Evolutionary conservation across 352 stramenopile genomes (phyloP), one percentile per base, ranked within the genome.

Genomic region (Phytopythium chamaehyphon): DNA sequence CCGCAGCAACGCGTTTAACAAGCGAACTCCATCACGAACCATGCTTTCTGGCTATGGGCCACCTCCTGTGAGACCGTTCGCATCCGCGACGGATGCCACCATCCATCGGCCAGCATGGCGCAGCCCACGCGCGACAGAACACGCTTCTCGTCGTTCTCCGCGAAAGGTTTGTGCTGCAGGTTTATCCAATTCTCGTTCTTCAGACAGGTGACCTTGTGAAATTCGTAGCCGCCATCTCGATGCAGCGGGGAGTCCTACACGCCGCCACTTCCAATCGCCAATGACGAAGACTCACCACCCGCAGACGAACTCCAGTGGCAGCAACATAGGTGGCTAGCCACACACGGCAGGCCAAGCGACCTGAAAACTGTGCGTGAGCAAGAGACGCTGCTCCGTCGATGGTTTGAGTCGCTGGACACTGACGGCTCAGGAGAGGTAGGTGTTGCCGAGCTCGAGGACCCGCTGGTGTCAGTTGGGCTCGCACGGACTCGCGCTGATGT

Each of bases 361-460:
- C 50, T 93, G n/a, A 88, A 90, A 47, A 64, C 79, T 15, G 67
- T 61, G 7, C 79, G 82, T 2, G 71, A 85, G 43, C 85, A 90
- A 43, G 69, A 88, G 51, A 66, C 66, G 26, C 63, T 93, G 14
- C 72, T 94, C 61, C 58, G 77, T 3, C 77, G 71, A 26, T 96
- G 86, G 86, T 96, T 96, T 45, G 78, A 90, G 44, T 93, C 75
- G n/a, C 68, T 96, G n/a, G 86, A 96, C 51, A 54, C 74, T 1
- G 86, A 95, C 33, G 79, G 81, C 16, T 89, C 77, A 1, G 86
- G 85, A 2, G 82, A 88, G 43, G 81, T 95, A 18, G 83, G 84
- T 3, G 48, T 95, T 14, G 75, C 90, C 51, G 85, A 96, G 44
- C 68, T 96, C 10, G 83, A 91, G 36, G 83, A 94, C 31, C 86